Base-by-base conservation (phyloP, 1,284 basidiomycete species). In the Apiotrichum siamense region DNA sequence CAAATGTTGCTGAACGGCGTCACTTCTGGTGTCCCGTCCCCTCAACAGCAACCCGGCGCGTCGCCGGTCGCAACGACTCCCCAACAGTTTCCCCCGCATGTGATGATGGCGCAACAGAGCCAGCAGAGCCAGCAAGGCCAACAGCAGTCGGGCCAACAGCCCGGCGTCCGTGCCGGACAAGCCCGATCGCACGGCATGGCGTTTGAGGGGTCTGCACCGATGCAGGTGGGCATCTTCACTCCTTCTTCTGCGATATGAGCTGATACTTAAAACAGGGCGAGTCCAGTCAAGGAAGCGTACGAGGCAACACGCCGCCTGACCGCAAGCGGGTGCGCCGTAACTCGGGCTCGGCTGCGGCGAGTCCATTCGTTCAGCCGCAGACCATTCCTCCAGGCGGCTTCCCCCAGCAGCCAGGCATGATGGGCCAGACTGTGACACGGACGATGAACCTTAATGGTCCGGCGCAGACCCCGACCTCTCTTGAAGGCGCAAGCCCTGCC, bases 271-370 rank as follows among this genome's bases (percentile, higher is more conserved):
- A 54, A 44, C 53, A 54, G 45, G 49, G 33, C 25, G 53, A 54
- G 26, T 54, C 51, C 15, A 57, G 51, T 32, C 32, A 35, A 18
- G 25, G 43, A 24, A 23, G 43, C 21, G 31, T 24, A 37, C 54
- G 57, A 11, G 60, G 56, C 18, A 55, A 57, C 43, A 65, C 67
- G 17, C 66, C 68, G 1, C 68, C 68, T n/a, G 66, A 65, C 2
- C 60, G 65, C 13, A 70, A 70, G 51, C 55, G 66, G 25, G 61
- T 62, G 59, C 54, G 68, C 7, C 53, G 64, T 18, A 67, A 67
- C 52, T 69, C 68, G 17, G 68, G 66, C 3, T 62, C 56, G 17
- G 62, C 66, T 0, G 66, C 65, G 0, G 63, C 66, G 13, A 64
- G 61, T 37, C 57, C 57, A 13, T 50, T 62, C 62, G 26, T 68